Evolutionary conservation across 768 basidiomycete species (phyloP).

Genomic region (Suillus cothurnatus): DNA sequence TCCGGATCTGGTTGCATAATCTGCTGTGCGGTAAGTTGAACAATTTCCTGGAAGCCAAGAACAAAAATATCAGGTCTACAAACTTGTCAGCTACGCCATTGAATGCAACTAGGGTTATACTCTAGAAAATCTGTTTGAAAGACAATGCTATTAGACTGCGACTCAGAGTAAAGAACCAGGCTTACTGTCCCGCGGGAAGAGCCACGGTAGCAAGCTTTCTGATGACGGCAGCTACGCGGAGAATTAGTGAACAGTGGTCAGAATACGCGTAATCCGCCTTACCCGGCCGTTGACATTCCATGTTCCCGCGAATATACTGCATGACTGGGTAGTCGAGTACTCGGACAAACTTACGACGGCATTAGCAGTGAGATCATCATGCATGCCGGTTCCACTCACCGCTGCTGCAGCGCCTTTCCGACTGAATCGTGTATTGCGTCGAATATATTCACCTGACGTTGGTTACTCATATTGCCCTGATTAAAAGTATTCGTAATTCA

Average conservation of each 20-base stretch:
- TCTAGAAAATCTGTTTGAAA: constrained; percentile 20
- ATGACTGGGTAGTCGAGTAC: constrained; percentile 77
- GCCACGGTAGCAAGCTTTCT: constrained; percentile 86
- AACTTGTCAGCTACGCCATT: constrained; percentile 26
- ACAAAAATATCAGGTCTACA: constrained; percentile 85
- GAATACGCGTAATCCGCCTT: constrained; percentile 23
- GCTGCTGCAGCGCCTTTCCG: constrained; percentile 63
- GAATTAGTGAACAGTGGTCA: constrained; percentile 10
- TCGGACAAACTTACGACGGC: constrained; percentile 60
- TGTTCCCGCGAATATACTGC: constrained; percentile 83
- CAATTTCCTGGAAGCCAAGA: constrained; percentile 95
- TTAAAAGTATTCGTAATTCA: constrained; percentile 11
- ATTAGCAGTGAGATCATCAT: constrained; percentile 9
- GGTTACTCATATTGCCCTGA: constrained; percentile 93
- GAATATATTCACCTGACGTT: constrained; percentile 86
- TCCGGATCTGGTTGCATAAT: constrained; percentile 96
- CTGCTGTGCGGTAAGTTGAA: constrained; percentile 96
- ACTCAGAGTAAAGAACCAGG: constrained; percentile 10
- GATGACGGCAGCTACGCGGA: constrained; percentile 56
- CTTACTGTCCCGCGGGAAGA: constrained; percentile 83
- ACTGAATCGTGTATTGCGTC: constrained; percentile 94
- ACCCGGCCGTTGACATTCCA: constrained; percentile 97
- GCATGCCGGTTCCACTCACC: constrained; percentile 44
- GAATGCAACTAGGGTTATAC: constrained; percentile 14
- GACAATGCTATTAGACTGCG: constrained; percentile 6